Evolutionary conservation across 768 basidiomycete species (phyloP).

Genomic region (Serendipita indica): DNA sequence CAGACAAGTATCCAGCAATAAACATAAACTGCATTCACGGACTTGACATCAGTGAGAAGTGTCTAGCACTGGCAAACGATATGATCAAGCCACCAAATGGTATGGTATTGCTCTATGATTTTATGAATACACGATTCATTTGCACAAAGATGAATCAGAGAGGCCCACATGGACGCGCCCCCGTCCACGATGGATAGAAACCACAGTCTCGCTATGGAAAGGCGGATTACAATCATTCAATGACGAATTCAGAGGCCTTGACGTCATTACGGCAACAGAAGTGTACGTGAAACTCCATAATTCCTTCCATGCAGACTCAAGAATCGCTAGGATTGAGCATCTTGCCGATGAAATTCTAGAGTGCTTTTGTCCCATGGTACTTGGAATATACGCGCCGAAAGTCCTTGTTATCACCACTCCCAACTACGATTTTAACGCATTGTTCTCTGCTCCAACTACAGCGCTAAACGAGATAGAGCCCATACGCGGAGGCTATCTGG

Average conservation of each 20-base stretch:
- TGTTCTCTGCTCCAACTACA: constrained; percentile 48
- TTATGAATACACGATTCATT: constrained; percentile 15
- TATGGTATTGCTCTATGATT: constrained; percentile 4
- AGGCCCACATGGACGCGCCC: constrained; percentile 12
- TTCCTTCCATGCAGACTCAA: constrained; percentile 10
- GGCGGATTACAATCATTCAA: constrained; percentile 60
- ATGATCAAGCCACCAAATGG: constrained; percentile 18
- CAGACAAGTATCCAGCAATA: constrained; percentile 39
- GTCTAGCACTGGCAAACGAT: constrained; percentile 41
- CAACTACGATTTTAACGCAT: constrained; percentile 67
- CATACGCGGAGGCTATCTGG: constrained; percentile 38
- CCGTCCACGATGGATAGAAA: constrained; percentile 46
- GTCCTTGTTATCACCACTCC: constrained; percentile 72
- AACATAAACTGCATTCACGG: constrained; percentile 45
- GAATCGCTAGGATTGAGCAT: constrained; percentile 56
- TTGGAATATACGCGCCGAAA: constrained; percentile 65
- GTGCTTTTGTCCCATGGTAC: constrained; percentile 50
- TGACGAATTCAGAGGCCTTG: constrained; percentile 40
- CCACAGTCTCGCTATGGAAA: constrained; percentile 54
- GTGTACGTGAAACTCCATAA: constrained; percentile 39
- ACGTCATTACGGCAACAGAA: constrained; percentile 67
- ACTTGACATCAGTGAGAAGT: constrained; percentile 43
- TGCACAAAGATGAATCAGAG: constrained; percentile 7
- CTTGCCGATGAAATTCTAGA: constrained; percentile 42
- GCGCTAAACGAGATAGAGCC: constrained; percentile 22